Percentiles rank a stretch among this genome's conserved stretches.
Conservation (phyloP, 176 grass and related monocot species). For the Neostapfia colusana region DNA sequence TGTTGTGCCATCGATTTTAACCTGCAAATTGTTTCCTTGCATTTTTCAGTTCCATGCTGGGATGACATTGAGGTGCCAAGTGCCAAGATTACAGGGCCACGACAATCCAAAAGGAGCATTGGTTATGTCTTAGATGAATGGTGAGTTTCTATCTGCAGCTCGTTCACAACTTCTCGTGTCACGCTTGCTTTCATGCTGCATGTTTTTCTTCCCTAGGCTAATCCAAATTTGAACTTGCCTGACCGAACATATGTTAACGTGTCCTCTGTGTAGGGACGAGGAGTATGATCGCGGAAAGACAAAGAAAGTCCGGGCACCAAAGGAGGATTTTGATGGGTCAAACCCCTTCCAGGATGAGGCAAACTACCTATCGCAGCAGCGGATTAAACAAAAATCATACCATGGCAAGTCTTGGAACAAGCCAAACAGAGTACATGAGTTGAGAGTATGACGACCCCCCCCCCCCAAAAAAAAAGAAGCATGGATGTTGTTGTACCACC, state of each 20-base stretch:
- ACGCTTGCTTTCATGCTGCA: neutral
- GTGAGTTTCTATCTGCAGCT: slow-evolving; percentile 36
- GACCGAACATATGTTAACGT: neutral
- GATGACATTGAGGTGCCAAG: slow-evolving; percentile 51
- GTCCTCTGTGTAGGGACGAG: slow-evolving; percentile 60
- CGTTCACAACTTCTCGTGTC: neutral
- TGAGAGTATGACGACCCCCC: neutral
- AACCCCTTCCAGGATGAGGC: slow-evolving; percentile 87
- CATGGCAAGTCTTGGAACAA: slow-evolving; percentile 45
- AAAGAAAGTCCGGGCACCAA: slow-evolving; percentile 72
- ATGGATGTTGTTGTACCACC: slow-evolving; percentile 29
- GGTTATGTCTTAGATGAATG: slow-evolving; percentile 93
- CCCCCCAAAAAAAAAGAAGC: neutral
- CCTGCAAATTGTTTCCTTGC: neutral
- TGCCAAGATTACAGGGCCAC: neutral
- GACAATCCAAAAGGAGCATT: slow-evolving; percentile 42
- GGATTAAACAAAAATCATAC: slow-evolving; percentile 48
- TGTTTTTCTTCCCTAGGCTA: neutral
- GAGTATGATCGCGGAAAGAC: slow-evolving; percentile 77
- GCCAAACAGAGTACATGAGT: slow-evolving; percentile 39
- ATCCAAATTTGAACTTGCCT: neutral
- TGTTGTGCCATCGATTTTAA: slow-evolving; percentile 1
- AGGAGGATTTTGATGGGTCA: slow-evolving; percentile 41
- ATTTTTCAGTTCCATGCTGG: slow-evolving; percentile 74
- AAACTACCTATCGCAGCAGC: slow-evolving; percentile 33